Percentiles rank a stretch among this genome's conserved stretches.
These are phyloP conservation scores for Mycosphaerella arachidis DNA, from an alignment of 2,329 filamentous ascomycete species.

Conservation along the genomic window DNA sequence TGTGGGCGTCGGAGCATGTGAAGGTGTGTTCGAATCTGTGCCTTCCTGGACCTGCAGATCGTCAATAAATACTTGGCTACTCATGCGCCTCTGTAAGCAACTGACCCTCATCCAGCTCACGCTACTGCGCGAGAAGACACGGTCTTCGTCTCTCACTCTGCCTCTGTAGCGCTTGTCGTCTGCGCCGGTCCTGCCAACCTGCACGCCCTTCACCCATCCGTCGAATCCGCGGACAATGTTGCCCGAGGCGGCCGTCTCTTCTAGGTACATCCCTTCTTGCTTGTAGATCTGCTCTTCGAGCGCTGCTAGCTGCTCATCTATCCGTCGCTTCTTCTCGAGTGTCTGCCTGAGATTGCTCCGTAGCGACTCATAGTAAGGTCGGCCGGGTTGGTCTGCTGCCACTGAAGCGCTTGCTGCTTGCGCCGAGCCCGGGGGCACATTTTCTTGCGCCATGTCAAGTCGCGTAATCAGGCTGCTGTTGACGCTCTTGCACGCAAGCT, in stretches of 20 bases:
- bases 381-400: conserved; percentile 44
- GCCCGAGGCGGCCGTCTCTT: conserved; percentile 75
- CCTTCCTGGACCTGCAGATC: conserved; percentile 28
- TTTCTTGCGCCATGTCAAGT: conserved; percentile 44
- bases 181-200: conserved; percentile 44
- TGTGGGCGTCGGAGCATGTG: conserved; percentile 46
- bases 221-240: conserved; percentile 99
- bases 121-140: conserved; percentile 56
- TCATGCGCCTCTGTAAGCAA: neutral
- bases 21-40: conserved; percentile 37
- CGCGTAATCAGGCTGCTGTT: neutral
- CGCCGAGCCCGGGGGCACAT: conserved; percentile 36
- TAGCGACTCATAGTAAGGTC: conserved; percentile 66
- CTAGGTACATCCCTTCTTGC: conserved; percentile 82
- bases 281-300: conserved; percentile 79
- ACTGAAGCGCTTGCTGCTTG: conserved; percentile 24
- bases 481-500: neutral
- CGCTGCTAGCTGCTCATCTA: conserved; percentile 48
- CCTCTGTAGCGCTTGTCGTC: conserved; percentile 62
- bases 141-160: conserved; percentile 63
- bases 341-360: conserved; percentile 63
- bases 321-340: conserved; percentile 59
- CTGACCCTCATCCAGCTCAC: conserved; percentile 35
- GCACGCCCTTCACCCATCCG: conserved; percentile 86
- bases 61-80: neutral